These are phyloP conservation scores for Podaxis sp. DNA, from an alignment of 768 basidiomycete genomes.

Conservation along the genomic window DNA sequence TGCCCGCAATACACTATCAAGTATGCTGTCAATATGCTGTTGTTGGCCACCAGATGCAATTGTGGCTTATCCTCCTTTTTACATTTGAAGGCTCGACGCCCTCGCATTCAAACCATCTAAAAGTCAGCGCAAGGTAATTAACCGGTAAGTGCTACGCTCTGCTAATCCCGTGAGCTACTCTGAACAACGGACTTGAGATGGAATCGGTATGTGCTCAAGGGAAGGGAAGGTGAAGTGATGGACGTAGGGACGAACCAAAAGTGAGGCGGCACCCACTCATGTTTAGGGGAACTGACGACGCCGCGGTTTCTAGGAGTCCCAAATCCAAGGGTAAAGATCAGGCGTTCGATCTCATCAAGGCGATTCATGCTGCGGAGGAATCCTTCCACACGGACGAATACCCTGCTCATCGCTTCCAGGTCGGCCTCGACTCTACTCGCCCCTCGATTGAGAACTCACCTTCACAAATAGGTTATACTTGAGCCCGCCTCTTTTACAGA, in stretches of 20 bases:
- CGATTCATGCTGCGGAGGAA: slow-evolving; percentile 58
- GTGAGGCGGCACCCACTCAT: slow-evolving; percentile 16
- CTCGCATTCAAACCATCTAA: slow-evolving; percentile 64
- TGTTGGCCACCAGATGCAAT: slow-evolving; percentile 18
- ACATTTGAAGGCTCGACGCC: slow-evolving; percentile 58
- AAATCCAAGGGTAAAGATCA: slow-evolving; percentile 22
- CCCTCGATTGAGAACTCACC: background rate
- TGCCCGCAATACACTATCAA: slow-evolving; percentile 96
- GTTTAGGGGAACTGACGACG: background rate
- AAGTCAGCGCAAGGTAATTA: slow-evolving; percentile 72
- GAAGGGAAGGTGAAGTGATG: slow-evolving; percentile 31
- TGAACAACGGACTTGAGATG: slow-evolving; percentile 44
- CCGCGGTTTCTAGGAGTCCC: slow-evolving; percentile 1
- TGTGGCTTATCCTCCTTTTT: background rate
- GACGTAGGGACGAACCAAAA: slow-evolving; percentile 20
- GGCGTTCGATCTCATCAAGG: slow-evolving; percentile 39
- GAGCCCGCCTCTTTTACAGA: slow-evolving; percentile 73
- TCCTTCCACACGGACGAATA: slow-evolving; percentile 27
- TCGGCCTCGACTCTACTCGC: slow-evolving; percentile 21
- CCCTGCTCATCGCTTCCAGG: slow-evolving; percentile 60
- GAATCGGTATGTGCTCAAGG: slow-evolving; percentile 64
- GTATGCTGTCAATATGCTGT: slow-evolving; percentile 30
- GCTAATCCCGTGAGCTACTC: background rate
- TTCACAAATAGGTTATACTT: slow-evolving; percentile 54
- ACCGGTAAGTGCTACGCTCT: slow-evolving; percentile 45